Conservation (phyloP, 352 stramenopile genomes). For the Plasmopara viticola region DNA sequence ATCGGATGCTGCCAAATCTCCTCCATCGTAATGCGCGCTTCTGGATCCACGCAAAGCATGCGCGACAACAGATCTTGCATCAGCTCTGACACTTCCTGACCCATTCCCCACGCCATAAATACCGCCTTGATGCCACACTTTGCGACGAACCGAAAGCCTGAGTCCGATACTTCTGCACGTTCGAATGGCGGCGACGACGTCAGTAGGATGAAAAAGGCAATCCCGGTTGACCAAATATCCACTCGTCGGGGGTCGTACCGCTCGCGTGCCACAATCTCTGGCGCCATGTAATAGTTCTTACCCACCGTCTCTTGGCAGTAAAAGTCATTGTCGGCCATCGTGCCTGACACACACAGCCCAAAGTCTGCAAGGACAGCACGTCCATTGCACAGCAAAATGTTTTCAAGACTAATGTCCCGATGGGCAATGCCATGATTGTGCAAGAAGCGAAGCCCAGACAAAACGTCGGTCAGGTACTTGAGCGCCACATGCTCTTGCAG, state of each 20-base stretch:
- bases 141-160: slow-evolving; percentile 81
- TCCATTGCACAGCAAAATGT: slow-evolving; percentile 86
- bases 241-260: slow-evolving; percentile 90
- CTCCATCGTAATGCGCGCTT: slow-evolving; percentile 45
- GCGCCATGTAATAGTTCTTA: slow-evolving; percentile 97
- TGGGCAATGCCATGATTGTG: slow-evolving; percentile 78
- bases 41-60: slow-evolving; percentile 65
- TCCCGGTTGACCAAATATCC: slow-evolving; percentile 90
- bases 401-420: slow-evolving; percentile 96
- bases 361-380: slow-evolving; percentile 65
- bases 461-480: slow-evolving; percentile 60
- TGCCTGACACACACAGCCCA: slow-evolving; percentile 37
- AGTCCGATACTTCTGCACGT: slow-evolving; percentile 72
- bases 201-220: slow-evolving; percentile 93
- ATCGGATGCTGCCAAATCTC: slow-evolving; percentile 66
- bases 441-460: slow-evolving; percentile 56
- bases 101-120: slow-evolving; percentile 59
- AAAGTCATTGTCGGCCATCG: slow-evolving; percentile 22
- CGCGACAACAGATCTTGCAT: slow-evolving; percentile 68
- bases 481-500: slow-evolving; percentile 44
- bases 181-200: slow-evolving; percentile 91
- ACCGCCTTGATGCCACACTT: slow-evolving; percentile 69
- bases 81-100: slow-evolving; percentile 30
- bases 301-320: slow-evolving; percentile 62
- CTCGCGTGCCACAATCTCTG: slow-evolving; percentile 81